Evolutionary conservation across 2,329 filamentous ascomycete species (phyloP).

Genomic region (Dichotomopilus funicola): DNA sequence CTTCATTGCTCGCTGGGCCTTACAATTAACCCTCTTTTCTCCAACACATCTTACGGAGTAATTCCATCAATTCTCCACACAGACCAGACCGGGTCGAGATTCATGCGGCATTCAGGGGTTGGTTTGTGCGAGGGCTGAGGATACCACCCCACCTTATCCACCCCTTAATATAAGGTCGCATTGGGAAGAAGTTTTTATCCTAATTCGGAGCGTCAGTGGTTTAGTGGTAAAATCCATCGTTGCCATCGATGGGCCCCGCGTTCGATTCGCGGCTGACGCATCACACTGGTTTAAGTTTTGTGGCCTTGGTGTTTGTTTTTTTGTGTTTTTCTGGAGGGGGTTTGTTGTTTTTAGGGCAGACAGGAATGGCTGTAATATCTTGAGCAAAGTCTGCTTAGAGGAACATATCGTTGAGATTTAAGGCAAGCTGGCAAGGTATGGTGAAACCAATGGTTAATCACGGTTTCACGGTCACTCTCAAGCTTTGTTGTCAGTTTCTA

Average conservation of each 20-base stretch:
- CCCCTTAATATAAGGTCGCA: not conserved
- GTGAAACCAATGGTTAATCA: too few relatives aligned
- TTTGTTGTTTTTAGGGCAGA: not conserved
- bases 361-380: not conserved
- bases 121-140: not conserved
- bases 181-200: not conserved
- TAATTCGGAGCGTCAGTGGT: slow-evolving; percentile 32
- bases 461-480: too few relatives aligned
- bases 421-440: too few relatives aligned
- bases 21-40: not conserved
- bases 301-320: not conserved
- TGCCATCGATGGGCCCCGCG: slow-evolving; percentile 43
- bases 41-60: too few relatives aligned
- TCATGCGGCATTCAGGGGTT: too few relatives aligned
- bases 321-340: not conserved
- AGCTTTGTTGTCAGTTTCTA: too few relatives aligned
- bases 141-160: too few relatives aligned
- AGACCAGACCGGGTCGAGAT: too few relatives aligned
- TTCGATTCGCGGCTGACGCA: slow-evolving; percentile 26
- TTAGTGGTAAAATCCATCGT: slow-evolving; percentile 50
- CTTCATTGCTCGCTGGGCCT: too few relatives aligned
- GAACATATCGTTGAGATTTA: too few relatives aligned
- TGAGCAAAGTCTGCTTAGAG: too few relatives aligned
- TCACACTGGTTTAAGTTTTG: not conserved
- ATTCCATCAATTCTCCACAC: too few relatives aligned